Conservation (phyloP, 1,284 basidiomycete genomes). For the Amylostereum areolatum region DNA sequence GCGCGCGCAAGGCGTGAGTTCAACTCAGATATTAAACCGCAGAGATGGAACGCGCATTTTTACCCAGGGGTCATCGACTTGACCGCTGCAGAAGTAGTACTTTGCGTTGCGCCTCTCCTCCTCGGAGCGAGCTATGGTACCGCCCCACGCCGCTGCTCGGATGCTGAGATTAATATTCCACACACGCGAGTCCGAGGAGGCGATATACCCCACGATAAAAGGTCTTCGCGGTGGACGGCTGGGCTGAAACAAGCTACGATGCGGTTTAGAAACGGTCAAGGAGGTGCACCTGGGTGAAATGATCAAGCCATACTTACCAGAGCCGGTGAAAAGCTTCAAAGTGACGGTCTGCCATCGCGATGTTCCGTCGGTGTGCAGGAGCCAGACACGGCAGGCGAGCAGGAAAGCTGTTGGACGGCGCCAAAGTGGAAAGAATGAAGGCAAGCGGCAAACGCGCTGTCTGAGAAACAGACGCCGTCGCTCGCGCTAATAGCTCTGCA, state of each 20-base stretch:
- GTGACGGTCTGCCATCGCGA: background rate
- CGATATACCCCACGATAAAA: slow-evolving; percentile 7
- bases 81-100: slow-evolving; percentile 9
- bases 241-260: slow-evolving; percentile 11
- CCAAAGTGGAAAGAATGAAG: background rate
- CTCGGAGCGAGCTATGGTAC: slow-evolving; percentile 7
- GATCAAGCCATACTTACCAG: background rate
- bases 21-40: background rate
- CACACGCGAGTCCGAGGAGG: background rate
- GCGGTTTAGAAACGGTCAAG: no score
- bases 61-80: slow-evolving; percentile 8
- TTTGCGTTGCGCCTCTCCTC: slow-evolving; percentile 6
- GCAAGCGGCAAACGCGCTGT: background rate
- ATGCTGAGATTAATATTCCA: background rate
- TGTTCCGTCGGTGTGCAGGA: background rate
- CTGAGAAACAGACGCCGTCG: background rate
- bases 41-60: slow-evolving; percentile 3
- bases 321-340: slow-evolving; percentile 2
- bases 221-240: background rate
- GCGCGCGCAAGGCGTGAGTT: background rate
- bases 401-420: background rate
- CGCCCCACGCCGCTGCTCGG: slow-evolving; percentile 6
- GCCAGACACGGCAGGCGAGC: background rate
- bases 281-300: background rate
- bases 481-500: background rate